A percentile compares a stretch with the other conserved stretches of the same genome.
Conservation (phyloP, 495 filamentous ascomycete species). For the Penicillium waksmanii region DNA sequence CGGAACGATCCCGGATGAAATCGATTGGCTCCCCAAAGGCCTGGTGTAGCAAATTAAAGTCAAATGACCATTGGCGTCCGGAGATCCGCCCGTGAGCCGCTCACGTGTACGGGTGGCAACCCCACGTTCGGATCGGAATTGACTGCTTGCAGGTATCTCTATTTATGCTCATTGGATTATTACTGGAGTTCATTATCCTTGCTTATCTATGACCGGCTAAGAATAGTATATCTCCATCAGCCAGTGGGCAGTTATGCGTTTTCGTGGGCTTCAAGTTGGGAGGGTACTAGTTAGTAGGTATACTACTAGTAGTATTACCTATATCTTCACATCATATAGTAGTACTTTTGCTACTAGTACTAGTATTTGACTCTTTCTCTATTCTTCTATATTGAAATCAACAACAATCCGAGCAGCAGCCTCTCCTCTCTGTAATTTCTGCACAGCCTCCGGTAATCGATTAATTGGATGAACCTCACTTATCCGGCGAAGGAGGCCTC, state of each 20-base stretch:
- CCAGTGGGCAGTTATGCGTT: neutral
- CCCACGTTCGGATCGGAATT: neutral
- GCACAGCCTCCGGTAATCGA: neutral
- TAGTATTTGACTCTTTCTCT: too few species aligned
- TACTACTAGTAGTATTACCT: too few species aligned
- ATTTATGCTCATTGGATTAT: neutral
- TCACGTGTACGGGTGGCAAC: slow-evolving; percentile 26
- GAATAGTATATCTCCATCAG: neutral
- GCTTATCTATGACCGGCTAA: neutral
- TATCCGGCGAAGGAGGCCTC: neutral
- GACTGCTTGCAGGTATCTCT: neutral
- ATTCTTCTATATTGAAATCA: too few species aligned
- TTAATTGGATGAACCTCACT: neutral
- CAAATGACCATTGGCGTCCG: slow-evolving; percentile 3
- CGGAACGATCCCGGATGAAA: neutral
- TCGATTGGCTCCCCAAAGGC: slow-evolving; percentile 16
- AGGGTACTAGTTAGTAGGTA: too few species aligned
- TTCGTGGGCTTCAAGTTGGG: too few species aligned
- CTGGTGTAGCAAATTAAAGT: neutral
- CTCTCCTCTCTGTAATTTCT: neutral
- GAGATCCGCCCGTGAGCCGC: slow-evolving; percentile 18
- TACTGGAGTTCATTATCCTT: neutral
- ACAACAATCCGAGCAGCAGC: neutral
- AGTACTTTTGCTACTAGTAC: too few species aligned
- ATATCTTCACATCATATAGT: too few species aligned